Evolutionary conservation across 306 rosid species (phyloP).

Genomic region (Quercus dentata): DNA sequence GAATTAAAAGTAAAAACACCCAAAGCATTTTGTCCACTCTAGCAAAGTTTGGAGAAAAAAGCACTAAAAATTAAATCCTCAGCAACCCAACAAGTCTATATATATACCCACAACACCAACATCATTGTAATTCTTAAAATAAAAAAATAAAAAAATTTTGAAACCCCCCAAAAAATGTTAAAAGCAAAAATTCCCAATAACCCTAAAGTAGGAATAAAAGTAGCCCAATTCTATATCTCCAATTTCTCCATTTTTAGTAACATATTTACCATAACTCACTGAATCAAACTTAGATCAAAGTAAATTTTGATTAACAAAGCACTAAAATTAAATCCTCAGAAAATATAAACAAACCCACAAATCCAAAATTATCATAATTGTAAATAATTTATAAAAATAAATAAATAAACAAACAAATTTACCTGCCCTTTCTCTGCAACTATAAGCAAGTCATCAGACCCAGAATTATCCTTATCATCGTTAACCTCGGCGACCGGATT

Average conservation of each 20-base stretch:
- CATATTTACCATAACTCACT: background rate
- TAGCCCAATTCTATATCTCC: background rate
- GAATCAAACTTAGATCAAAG: background rate
- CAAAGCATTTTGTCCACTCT: too few relatives aligned
- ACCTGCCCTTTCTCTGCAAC: slow-evolving; percentile 89
- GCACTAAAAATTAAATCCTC: too few relatives aligned
- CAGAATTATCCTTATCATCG: slow-evolving; percentile 27
- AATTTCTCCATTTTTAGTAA: background rate
- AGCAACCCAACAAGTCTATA: too few relatives aligned
- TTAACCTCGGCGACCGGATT: slow-evolving; percentile 29
- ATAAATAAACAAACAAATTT: background rate
- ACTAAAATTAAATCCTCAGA: background rate
- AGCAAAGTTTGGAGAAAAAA: too few relatives aligned
- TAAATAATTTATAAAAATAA: too few relatives aligned
- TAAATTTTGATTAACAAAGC: background rate
- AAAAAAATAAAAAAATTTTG: too few relatives aligned
- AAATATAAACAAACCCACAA: background rate
- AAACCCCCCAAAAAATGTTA: too few relatives aligned
- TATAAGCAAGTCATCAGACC: slow-evolving; percentile 62
- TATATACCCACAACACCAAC: too few relatives aligned
- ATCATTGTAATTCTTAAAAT: too few relatives aligned
- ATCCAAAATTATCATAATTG: background rate
- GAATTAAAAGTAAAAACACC: too few relatives aligned
- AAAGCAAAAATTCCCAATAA: background rate
- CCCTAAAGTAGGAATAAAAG: background rate